Base-by-base conservation (phyloP, 208 protist species). In the Porcisia hertigi region DNA sequence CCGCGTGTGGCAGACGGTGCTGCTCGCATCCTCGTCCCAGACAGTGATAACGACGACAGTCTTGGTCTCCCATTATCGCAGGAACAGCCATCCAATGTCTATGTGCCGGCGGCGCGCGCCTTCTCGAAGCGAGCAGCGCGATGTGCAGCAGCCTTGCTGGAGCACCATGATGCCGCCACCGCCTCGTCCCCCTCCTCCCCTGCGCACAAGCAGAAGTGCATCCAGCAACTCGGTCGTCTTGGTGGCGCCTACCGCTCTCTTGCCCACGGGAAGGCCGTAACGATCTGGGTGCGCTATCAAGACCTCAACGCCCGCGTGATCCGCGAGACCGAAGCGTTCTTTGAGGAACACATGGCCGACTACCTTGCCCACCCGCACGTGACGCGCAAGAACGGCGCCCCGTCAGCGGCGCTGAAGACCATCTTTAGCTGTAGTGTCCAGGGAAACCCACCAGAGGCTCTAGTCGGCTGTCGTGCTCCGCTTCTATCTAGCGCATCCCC, bases 231-330 rank as follows among this genome's bases (percentile, higher is more conserved):
- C 16, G 57, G 62, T 1, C 43, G 80, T 36, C 81, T 94, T 55
- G 85, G 87, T 45, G 90, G 90, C 23, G 74, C 84, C 34, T 94
- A 91, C 76, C n/a, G 69, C n/a, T 60, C 82, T 36, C 84, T 82
- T 45, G 73, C 69, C 23, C 78, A 71, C 23, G 86, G 86, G 0
- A 49, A 82, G 8, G 6, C 70, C 8, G 73, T 79, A 30, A 82
- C 86, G 0, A 69, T 93, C 2, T 93, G 89, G 89, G 45, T 82
- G 9, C 75, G 77, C 41, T 78, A 84, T 67, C 47, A 54, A 1
- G 72, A 80, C 20, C 39, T 81, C 7, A 81, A 81, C 69, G 58
- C 57, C 14, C 71, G 63, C 11, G 72, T 80, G 9, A 85, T 88
- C 14, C 67, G 23, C 14, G 78, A 88, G 34, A 88, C 85, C 12